phyloP scores from a whole-genome alignment of 805 yeast species.

The Ogataea nitratoaversa region DNA sequence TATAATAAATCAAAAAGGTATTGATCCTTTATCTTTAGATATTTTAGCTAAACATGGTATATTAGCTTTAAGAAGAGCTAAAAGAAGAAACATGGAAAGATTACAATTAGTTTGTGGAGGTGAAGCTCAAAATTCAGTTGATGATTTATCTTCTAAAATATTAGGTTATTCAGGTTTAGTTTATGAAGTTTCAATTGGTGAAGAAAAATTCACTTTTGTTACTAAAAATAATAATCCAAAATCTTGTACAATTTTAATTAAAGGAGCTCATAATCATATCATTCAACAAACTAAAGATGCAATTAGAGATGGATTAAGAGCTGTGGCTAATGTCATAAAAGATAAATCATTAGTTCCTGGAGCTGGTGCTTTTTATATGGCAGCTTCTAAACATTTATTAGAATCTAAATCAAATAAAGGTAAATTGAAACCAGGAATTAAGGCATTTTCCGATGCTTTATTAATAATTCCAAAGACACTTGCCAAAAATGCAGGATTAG shows the following conservation, averaged over 20 bases:
- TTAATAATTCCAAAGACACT: constrained; percentile 90
- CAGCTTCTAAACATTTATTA: constrained; percentile 67
- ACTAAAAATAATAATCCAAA: constrained; percentile 88
- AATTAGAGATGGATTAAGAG: constrained; percentile 92
- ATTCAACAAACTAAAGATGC: constrained; percentile 95
- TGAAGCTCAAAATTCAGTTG: constrained; percentile 95
- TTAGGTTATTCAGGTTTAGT: constrained; percentile 89
- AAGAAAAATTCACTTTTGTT: constrained; percentile 94
- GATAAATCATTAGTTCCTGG: constrained; percentile 91
- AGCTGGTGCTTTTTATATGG: constrained; percentile 92
- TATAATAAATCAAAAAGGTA: constrained; percentile 95
- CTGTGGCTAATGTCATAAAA: constrained; percentile 85
- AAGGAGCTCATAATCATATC: constrained; percentile 88
- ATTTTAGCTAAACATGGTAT: constrained; percentile 89
- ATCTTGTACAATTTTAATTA: constrained; percentile 85
- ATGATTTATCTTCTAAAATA: constrained; percentile 74
- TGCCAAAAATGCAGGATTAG: constrained; percentile 89
- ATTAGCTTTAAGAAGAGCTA: constrained; percentile 93
- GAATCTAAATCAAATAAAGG: constrained; percentile 67
- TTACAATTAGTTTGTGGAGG: constrained; percentile 95
- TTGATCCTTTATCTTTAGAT: constrained; percentile 96
- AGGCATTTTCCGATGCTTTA: constrained; percentile 90
- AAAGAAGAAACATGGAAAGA: constrained; percentile 98
- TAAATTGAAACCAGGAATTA: constrained; percentile 81
- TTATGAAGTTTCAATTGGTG: constrained; percentile 91